phyloP scores from a whole-genome alignment of 495 filamentous ascomycete species.

The Aspergillus asperescens region DNA sequence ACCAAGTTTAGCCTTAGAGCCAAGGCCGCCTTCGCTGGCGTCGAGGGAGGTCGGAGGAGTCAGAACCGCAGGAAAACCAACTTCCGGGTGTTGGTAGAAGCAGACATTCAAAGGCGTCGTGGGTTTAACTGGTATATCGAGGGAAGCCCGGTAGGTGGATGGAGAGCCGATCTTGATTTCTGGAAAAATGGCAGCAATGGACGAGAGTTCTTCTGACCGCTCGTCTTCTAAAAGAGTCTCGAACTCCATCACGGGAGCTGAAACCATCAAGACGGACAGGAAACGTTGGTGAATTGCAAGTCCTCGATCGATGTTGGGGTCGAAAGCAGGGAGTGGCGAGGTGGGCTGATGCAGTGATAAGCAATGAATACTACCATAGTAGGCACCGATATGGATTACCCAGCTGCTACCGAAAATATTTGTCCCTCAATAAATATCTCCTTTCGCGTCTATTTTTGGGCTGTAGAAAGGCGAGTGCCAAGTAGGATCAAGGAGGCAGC shows the following conservation, averaged over 20 bases:
- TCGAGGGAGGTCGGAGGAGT: conserved; percentile 47
- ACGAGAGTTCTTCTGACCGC: conserved; percentile 71
- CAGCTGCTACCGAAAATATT: background rate
- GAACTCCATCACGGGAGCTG: conserved; percentile 26
- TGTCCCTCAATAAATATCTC: background rate
- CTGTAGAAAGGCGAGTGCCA: background rate
- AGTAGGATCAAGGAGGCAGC: background rate
- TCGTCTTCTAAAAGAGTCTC: conserved; percentile 49
- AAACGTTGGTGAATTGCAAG: background rate
- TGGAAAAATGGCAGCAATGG: conserved; percentile 85
- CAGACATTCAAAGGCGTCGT: conserved; percentile 59
- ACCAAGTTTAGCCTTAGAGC: conserved; percentile 20
- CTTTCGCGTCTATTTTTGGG: background rate
- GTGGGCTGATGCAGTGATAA: conserved; percentile 8
- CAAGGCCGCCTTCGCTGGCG: conserved; percentile 20
- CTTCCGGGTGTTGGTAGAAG: conserved; percentile 56
- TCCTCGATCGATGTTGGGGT: background rate
- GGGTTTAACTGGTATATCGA: conserved; percentile 71
- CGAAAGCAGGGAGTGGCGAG: conserved; percentile 11
- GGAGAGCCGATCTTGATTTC: conserved; percentile 63
- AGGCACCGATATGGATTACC: conserved; percentile 2
- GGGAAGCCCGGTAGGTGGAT: conserved; percentile 54
- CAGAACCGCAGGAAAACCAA: conserved; percentile 28
- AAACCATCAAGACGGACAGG: background rate
- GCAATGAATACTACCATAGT: conserved; percentile 7